phyloP scores from a whole-genome alignment of 306 rosid genomes.

The cucumber (Cucumis sativus) region Cucumber_9930_V3 NC_026658.2:13811501-13812000 shows the following conservation, averaged over 20 bases:
- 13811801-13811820: not conserved
- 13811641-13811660: not conserved
- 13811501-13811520: slow-evolving; percentile 8
- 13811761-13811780: slow-evolving; percentile 25
- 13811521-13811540: slow-evolving; percentile 32
- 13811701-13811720: slow-evolving; percentile 40
- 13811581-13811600: slow-evolving; percentile 93
- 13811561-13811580: slow-evolving; percentile 83
- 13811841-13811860: not conserved
- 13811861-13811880: not conserved
- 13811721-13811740: slow-evolving; percentile 94
- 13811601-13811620: slow-evolving; percentile 83
- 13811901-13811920: not conserved
- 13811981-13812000: not conserved
- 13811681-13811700: not conserved
- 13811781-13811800: not conserved
- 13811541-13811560: slow-evolving; percentile 77
- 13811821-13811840: not conserved
- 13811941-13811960: not conserved
- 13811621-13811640: slow-evolving; percentile 48
- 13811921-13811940: not conserved
- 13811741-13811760: slow-evolving; percentile 77
- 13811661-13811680: not conserved
- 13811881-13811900: not conserved
- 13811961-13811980: not conserved